Conservation (phyloP, 139 green algal species). For the Chlamydomonas sp. region DNA sequence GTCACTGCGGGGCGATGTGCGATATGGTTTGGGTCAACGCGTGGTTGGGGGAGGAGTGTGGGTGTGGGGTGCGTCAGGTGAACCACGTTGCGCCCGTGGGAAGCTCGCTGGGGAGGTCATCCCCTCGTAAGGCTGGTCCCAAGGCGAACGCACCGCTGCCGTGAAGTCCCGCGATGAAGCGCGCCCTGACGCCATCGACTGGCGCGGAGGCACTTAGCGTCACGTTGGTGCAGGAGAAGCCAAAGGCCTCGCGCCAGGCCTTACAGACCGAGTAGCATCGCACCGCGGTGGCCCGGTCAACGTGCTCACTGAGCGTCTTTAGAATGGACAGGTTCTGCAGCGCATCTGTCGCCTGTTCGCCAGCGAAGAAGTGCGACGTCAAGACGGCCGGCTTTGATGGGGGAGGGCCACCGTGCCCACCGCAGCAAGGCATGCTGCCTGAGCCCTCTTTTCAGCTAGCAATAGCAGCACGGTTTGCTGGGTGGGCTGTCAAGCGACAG, state of each 20-base stretch:
- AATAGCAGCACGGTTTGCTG: not conserved
- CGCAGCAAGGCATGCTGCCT: conserved; percentile 19
- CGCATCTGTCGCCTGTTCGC: not conserved
- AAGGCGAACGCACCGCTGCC: too few species aligned
- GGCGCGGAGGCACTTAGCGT: not conserved
- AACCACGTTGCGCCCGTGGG: not conserved
- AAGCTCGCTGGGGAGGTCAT: too few species aligned
- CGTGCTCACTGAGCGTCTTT: conserved; percentile 1
- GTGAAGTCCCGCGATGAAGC: not conserved
- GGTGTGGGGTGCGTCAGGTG: not conserved
- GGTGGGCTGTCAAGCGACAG: too few species aligned
- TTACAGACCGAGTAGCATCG: conserved; percentile 10
- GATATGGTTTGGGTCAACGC: too few species aligned
- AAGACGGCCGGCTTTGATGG: too few species aligned
- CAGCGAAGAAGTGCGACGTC: too few species aligned
- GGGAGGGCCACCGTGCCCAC: not conserved
- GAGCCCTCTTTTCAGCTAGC: not conserved
- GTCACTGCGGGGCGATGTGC: not conserved
- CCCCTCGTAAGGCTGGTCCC: too few species aligned
- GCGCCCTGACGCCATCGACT: not conserved
- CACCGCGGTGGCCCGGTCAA: conserved; percentile 1
- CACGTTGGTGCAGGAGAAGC: conserved; percentile 1
- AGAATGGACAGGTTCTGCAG: not conserved
- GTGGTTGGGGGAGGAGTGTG: too few species aligned
- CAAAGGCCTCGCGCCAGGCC: conserved; percentile 26